Evolutionary conservation across 2,329 filamentous ascomycete species (phyloP).

Genomic region (Epichloe bromicola): DNA sequence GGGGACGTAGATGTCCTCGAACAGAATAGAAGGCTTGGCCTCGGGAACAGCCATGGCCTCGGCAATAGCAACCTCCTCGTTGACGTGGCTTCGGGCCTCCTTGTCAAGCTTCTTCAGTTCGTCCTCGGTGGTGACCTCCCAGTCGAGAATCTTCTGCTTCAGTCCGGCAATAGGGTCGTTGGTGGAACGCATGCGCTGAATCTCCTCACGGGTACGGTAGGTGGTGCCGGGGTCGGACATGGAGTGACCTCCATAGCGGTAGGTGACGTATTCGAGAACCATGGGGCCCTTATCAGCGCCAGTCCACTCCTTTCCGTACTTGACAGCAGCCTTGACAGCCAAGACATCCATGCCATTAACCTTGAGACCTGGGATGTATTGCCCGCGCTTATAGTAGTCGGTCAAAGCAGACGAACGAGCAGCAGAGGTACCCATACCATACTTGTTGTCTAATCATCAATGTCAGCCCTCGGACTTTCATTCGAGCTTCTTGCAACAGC

Average conservation of each 20-base stretch:
- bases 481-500: no score
- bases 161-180: constrained; percentile 96
- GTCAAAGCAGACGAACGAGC: constrained; percentile 88
- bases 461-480: not conserved
- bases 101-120: constrained; percentile 96
- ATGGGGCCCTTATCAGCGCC: constrained; percentile 76
- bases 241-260: constrained; percentile 98
- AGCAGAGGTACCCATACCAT: constrained; percentile 97
- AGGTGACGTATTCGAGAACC: constrained; percentile 97
- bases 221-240: constrained; percentile 99
- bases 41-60: constrained; percentile 81
- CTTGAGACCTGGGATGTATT: constrained; percentile 98
- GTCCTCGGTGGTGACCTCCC: constrained; percentile 81
- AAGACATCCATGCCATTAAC: constrained; percentile 99
- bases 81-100: constrained; percentile 73
- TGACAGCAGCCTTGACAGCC: constrained; percentile 89
- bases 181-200: constrained; percentile 98
- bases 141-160: constrained; percentile 96
- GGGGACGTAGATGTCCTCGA: constrained; percentile 88
- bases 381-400: constrained; percentile 99
- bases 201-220: constrained; percentile 98
- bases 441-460: constrained; percentile 77
- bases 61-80: constrained; percentile 77
- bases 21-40: constrained; percentile 68
- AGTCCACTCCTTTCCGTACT: constrained; percentile 86